phyloP scores from a whole-genome alignment of 2,329 filamentous ascomycete genomes.

The Sporothrix sp. region DNA sequence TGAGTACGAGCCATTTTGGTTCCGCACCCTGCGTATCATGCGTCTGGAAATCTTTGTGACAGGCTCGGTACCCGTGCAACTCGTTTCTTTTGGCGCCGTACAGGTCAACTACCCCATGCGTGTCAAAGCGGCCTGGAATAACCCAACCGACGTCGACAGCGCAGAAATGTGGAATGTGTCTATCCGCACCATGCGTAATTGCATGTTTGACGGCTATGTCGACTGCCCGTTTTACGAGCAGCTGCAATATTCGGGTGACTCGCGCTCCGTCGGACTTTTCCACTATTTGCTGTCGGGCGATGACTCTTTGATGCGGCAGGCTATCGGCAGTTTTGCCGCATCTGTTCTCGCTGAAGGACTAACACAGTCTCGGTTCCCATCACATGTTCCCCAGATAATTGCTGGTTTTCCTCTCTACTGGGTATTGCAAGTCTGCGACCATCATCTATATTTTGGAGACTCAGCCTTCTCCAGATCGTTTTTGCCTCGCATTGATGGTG shows the following conservation, averaged over 20 bases:
- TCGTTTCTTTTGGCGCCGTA: constrained; percentile 22
- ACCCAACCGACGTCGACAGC: constrained; percentile 14
- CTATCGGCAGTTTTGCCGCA: constrained; percentile 22
- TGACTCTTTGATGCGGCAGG: constrained; percentile 25
- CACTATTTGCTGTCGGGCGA: constrained; percentile 25
- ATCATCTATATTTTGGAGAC: constrained; percentile 29
- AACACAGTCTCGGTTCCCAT: constrained; percentile 28
- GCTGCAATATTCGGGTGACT: constrained; percentile 24
- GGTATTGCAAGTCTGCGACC: constrained; percentile 28
- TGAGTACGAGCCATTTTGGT: constrained; percentile 31
- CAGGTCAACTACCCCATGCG: constrained; percentile 30
- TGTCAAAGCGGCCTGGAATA: constrained; percentile 21
- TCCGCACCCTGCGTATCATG: constrained; percentile 30
- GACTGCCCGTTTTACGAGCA: constrained; percentile 30
- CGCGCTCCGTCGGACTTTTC: constrained; percentile 22
- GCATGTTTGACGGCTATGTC: constrained; percentile 28
- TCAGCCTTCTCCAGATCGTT: constrained; percentile 23
- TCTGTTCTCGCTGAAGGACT: constrained; percentile 23
- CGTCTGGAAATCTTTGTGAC: constrained; percentile 22
- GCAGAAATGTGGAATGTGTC: constrained; percentile 21
- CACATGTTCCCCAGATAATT: constrained; percentile 28
- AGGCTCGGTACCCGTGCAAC: constrained; percentile 19
- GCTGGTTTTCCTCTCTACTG: constrained; percentile 31
- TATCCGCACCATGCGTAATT: constrained; percentile 26
- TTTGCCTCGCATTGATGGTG: constrained; percentile 27